Conservation (phyloP, 257 asterid species). For the Fraxinus americana region DNA sequence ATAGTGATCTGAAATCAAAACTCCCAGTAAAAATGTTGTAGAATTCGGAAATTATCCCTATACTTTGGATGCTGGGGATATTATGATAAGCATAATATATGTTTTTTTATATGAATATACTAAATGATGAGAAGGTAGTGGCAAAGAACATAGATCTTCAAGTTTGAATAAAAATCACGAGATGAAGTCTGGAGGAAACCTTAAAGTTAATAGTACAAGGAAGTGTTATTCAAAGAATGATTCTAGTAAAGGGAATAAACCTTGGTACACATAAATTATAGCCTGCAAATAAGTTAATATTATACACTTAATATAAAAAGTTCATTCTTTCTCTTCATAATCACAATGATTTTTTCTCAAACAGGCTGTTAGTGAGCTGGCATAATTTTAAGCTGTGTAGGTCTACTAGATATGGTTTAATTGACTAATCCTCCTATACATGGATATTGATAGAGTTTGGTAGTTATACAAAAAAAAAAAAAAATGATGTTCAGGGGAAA, state of each 20-base stretch:
- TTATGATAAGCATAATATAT: neutral
- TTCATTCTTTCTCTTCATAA: neutral
- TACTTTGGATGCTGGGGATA: neutral
- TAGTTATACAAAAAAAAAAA: neutral
- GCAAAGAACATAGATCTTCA: neutral
- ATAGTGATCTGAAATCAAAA: neutral
- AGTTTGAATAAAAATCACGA: neutral
- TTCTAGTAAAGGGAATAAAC: neutral
- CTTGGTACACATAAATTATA: neutral
- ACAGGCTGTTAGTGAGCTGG: neutral
- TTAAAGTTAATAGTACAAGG: neutral
- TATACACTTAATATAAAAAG: neutral
- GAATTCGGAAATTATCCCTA: neutral
- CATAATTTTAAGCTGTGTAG: neutral
- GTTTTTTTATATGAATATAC: neutral
- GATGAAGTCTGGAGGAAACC: neutral
- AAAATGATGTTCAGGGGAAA: neutral
- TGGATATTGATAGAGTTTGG: neutral
- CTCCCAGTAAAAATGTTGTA: neutral
- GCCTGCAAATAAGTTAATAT: neutral
- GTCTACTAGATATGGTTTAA: neutral
- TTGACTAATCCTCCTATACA: neutral
- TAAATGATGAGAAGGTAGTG: neutral
- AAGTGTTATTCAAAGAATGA: neutral
- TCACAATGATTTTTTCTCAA: neutral